Conservation (phyloP, 257 asterid genomes). For the Nicotiana tabacum region DNA sequence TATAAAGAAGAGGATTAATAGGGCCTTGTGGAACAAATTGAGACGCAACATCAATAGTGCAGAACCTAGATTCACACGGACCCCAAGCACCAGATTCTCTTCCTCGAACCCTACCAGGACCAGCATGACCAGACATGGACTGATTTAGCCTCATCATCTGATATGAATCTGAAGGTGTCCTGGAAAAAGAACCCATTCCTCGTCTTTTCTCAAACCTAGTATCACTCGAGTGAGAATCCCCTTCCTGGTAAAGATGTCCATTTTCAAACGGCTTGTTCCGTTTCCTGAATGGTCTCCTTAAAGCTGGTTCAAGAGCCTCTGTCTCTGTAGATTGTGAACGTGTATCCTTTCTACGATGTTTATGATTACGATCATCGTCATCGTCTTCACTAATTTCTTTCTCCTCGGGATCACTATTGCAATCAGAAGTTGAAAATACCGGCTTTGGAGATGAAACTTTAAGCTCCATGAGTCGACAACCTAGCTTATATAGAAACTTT, state of each 20-base stretch:
- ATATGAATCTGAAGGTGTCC: slow-evolving; percentile 53
- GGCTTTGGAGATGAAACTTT: slow-evolving; percentile 64
- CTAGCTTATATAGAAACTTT: background rate
- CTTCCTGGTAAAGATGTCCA: slow-evolving; percentile 59
- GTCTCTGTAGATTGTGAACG: slow-evolving; percentile 65
- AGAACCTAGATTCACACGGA: slow-evolving; percentile 64
- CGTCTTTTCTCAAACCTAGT: slow-evolving; percentile 64
- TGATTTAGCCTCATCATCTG: slow-evolving; percentile 60
- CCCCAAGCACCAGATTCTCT: slow-evolving; percentile 68
- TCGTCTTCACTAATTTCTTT: slow-evolving; percentile 90
- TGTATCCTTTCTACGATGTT: slow-evolving; percentile 80
- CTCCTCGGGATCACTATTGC: slow-evolving; percentile 70
- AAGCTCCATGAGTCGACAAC: slow-evolving; percentile 50
- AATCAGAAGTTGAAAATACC: slow-evolving; percentile 60
- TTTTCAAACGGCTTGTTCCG: slow-evolving; percentile 73
- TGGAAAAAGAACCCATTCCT: slow-evolving; percentile 48
- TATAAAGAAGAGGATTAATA: slow-evolving; percentile 57
- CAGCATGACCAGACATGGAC: slow-evolving; percentile 46
- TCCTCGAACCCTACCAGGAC: slow-evolving; percentile 66
- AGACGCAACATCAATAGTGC: slow-evolving; percentile 62
- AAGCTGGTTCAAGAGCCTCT: slow-evolving; percentile 55
- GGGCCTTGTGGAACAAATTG: slow-evolving; percentile 61
- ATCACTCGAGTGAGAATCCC: slow-evolving; percentile 56
- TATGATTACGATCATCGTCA: slow-evolving; percentile 98
- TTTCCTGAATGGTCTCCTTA: slow-evolving; percentile 61